Evolutionary conservation across 2,329 filamentous ascomycete genomes (phyloP).

Genomic region (Myriosclerotinia scirpicola): DNA sequence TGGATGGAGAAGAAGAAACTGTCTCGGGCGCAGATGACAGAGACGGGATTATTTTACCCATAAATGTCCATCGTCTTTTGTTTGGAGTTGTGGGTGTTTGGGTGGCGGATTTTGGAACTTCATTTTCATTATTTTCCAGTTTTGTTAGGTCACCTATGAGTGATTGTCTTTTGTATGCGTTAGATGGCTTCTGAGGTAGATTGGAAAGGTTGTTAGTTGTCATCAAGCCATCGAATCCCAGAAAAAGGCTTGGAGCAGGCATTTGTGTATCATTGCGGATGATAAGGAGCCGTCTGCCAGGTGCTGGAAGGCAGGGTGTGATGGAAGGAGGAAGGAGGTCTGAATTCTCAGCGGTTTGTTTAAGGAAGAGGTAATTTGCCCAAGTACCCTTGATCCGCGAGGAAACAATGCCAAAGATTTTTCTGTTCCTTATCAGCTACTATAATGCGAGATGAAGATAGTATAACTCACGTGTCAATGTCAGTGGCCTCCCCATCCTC

Average conservation of each 20-base stretch:
- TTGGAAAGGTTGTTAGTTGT: slow-evolving; percentile 23
- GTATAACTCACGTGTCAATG: slow-evolving; percentile 54
- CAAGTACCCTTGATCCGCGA: slow-evolving; percentile 60
- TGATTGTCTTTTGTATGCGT: slow-evolving; percentile 37
- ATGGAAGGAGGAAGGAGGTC: slow-evolving; percentile 56
- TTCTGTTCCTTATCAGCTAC: slow-evolving; percentile 45
- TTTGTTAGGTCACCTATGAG: slow-evolving; percentile 29
- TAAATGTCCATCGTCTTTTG: slow-evolving; percentile 63
- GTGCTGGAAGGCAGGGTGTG: slow-evolving; percentile 66
- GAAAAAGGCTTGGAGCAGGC: slow-evolving; percentile 47
- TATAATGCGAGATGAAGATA: not conserved
- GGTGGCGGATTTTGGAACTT: slow-evolving; percentile 27
- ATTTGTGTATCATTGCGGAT: slow-evolving; percentile 61
- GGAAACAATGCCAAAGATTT: slow-evolving; percentile 58
- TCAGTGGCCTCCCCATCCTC: slow-evolving; percentile 55
- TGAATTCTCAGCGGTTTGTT: slow-evolving; percentile 54
- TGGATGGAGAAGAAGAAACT: slow-evolving; percentile 22
- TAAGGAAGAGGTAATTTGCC: slow-evolving; percentile 62
- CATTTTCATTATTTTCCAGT: slow-evolving; percentile 26
- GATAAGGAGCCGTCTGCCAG: slow-evolving; percentile 66
- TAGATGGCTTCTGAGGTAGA: slow-evolving; percentile 26
- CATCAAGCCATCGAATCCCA: slow-evolving; percentile 62
- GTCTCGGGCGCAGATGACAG: slow-evolving; percentile 34
- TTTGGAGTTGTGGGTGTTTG: slow-evolving; percentile 30
- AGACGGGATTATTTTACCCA: slow-evolving; percentile 62